Conservation (phyloP, 257 asterid species). For the Cordia subcordata region DNA sequence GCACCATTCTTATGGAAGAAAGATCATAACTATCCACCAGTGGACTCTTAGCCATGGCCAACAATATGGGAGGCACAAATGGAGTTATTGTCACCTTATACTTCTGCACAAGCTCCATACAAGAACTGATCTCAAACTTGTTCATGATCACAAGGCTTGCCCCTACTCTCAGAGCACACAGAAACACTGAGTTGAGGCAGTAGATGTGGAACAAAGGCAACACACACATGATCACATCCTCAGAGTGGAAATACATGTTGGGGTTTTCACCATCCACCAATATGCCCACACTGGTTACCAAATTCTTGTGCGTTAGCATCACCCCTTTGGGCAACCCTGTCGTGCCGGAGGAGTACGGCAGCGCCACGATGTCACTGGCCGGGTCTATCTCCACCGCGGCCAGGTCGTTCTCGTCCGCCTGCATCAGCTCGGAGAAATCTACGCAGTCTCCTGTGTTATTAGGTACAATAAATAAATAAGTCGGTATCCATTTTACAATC, state of each 20-base stretch:
- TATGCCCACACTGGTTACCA: slow-evolving; percentile 39
- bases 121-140: slow-evolving; percentile 33
- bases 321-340: slow-evolving; percentile 60
- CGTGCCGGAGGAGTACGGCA: slow-evolving; percentile 58
- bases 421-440: slow-evolving; percentile 27
- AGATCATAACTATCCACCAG: slow-evolving; percentile 33
- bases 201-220: slow-evolving; percentile 52
- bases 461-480: no score
- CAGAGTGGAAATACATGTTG: slow-evolving; percentile 7
- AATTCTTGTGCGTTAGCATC: slow-evolving; percentile 54
- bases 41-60: slow-evolving; percentile 39
- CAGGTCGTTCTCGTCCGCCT: slow-evolving; percentile 23
- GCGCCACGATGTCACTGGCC: slow-evolving; percentile 36
- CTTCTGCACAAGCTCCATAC: slow-evolving; percentile 30
- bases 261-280: slow-evolving; percentile 57
- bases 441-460: slow-evolving; percentile 14
- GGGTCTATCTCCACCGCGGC: slow-evolving; percentile 24
- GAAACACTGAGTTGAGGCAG: slow-evolving; percentile 32
- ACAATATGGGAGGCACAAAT: slow-evolving; percentile 53
- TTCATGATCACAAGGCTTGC: slow-evolving; percentile 39
- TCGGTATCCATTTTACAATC: no score
- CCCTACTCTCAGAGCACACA: slow-evolving; percentile 35
- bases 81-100: slow-evolving; percentile 47
- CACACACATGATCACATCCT: slow-evolving; percentile 37
- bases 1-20: slow-evolving; percentile 49